These are phyloP conservation scores for Malassezia restricta DNA, from an alignment of 1,284 basidiomycete genomes.

Conservation along the genomic window DNA sequence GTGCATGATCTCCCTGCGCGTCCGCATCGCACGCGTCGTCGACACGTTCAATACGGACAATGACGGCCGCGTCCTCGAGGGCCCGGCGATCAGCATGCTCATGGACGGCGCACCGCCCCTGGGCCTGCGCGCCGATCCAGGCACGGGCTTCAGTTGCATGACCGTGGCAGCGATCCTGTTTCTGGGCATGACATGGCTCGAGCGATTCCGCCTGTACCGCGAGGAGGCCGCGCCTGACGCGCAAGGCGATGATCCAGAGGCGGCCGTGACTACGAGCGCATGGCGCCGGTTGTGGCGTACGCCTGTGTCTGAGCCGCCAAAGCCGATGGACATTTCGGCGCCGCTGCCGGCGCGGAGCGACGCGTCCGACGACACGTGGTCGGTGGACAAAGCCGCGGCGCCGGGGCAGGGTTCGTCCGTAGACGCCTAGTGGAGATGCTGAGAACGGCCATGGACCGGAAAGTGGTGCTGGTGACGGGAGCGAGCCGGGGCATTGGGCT, in stretches of 20 bases:
- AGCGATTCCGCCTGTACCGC: constrained; percentile 5
- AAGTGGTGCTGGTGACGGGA: constrained; percentile 36
- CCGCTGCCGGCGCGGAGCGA: no score
- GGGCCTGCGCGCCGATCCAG: not conserved
- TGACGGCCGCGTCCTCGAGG: not conserved
- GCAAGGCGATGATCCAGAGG: no score
- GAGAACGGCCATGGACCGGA: not conserved
- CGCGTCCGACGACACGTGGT: no score
- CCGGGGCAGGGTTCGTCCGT: no score
- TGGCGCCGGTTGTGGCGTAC: no score
- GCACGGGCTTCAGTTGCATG: constrained; percentile 9
- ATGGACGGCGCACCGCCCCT: not conserved
- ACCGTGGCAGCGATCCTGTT: constrained; percentile 1
- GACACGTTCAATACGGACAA: constrained; percentile 7
- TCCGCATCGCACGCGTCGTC: constrained; percentile 1
- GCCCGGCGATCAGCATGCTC: not conserved
- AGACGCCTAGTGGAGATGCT: no score
- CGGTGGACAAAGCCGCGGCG: no score
- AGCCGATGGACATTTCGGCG: no score
- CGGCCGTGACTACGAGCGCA: no score
- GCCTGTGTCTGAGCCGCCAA: no score
- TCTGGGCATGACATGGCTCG: not conserved
- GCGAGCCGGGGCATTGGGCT: constrained; percentile 61
- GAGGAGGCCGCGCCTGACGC: not conserved
- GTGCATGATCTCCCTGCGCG: constrained; percentile 3